phyloP scores from a whole-genome alignment of 768 basidiomycete species.

The Collybia mongolica region DNA sequence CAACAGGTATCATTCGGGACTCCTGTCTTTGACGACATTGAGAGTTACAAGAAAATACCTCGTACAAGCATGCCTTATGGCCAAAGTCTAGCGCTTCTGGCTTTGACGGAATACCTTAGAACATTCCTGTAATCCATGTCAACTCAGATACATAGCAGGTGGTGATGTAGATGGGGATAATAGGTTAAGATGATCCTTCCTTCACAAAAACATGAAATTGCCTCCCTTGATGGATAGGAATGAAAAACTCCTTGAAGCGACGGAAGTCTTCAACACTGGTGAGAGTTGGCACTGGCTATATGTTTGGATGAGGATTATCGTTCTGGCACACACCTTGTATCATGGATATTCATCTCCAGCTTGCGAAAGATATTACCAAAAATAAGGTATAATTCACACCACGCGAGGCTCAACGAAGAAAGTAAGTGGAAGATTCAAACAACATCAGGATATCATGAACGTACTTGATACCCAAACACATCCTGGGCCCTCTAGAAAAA shows the following conservation, averaged over 20 bases:
- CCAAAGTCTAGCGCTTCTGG: slow-evolving; percentile 48
- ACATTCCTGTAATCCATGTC: slow-evolving; percentile 30
- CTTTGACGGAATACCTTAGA: slow-evolving; percentile 46
- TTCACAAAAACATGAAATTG: slow-evolving; percentile 22
- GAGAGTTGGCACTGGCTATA: background rate
- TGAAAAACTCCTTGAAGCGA: slow-evolving; percentile 32
- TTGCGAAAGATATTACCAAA: slow-evolving; percentile 40
- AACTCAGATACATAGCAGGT: background rate
- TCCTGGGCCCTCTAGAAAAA: slow-evolving; percentile 44
- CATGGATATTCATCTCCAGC: slow-evolving; percentile 31
- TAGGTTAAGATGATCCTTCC: background rate
- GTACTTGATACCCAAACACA: slow-evolving; percentile 45
- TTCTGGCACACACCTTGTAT: slow-evolving; percentile 24
- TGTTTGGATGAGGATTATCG: background rate
- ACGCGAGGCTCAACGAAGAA: slow-evolving; percentile 31
- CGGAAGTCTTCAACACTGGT: slow-evolving; percentile 26
- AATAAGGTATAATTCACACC: slow-evolving; percentile 39
- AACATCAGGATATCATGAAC: slow-evolving; percentile 4
- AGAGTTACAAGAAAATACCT: slow-evolving; percentile 49
- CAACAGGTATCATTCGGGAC: slow-evolving; percentile 51
- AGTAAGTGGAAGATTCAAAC: background rate
- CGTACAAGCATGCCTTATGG: slow-evolving; percentile 60
- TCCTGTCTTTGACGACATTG: slow-evolving; percentile 45
- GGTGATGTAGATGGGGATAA: background rate
- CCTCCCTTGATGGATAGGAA: slow-evolving; percentile 29